A percentile compares a stretch with the other conserved stretches of the same genome.
Evolutionary conservation across 2,329 filamentous ascomycete genomes (phyloP).

Genomic region (Alternaria dauci): DNA sequence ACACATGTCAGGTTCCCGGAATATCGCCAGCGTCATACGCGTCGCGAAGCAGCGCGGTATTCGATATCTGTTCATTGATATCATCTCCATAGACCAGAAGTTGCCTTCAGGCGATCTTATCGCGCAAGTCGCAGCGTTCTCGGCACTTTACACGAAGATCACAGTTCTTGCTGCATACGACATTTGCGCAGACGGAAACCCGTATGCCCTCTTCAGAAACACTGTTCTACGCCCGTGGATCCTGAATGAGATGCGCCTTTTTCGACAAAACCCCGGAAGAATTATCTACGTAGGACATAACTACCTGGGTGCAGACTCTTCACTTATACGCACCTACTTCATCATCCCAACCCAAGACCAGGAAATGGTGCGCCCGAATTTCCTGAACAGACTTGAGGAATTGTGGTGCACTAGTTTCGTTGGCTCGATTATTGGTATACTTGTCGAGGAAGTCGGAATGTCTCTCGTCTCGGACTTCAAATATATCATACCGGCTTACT

Average conservation of each 20-base stretch:
- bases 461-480: background rate
- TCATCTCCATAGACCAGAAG: background rate
- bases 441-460: background rate
- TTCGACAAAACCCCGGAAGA: background rate
- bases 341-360: background rate
- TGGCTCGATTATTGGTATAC: background rate
- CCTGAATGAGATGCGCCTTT: background rate
- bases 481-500: background rate
- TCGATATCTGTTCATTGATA: background rate
- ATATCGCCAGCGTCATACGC: background rate
- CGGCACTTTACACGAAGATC: background rate
- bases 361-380: background rate
- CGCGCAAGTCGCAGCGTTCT: background rate
- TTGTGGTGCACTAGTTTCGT: background rate
- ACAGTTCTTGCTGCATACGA: background rate
- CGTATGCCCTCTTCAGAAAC: background rate
- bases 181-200: background rate
- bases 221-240: background rate
- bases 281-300: background rate
- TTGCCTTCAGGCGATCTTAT: background rate
- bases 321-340: too few relatives aligned
- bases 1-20: background rate
- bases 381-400: background rate
- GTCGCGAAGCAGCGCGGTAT: background rate
- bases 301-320: background rate